Base-by-base conservation (phyloP, 169 alveolate species). In the Prorocentrum cordatum region DNA sequence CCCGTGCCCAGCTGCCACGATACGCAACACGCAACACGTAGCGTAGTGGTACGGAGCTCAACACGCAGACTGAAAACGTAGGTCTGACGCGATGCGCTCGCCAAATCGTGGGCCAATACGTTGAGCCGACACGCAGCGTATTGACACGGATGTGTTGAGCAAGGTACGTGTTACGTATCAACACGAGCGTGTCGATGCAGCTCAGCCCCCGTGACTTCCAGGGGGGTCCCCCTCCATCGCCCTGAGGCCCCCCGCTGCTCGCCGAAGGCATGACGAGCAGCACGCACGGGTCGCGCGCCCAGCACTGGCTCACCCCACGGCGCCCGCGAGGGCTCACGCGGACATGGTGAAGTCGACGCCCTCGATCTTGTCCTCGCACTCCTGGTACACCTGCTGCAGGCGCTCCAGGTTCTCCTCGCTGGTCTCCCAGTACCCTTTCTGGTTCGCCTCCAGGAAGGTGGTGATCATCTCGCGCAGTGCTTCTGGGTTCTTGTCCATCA, bases 361-460 rank as follows among this genome's bases (percentile, higher is more conserved):
- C 67, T 84, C 92, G 36, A 84, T 84, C n/a, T 31, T 31, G 85
- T 84, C 92, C 68, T 84, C 92, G 77, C 82, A 67, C 73, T 84
- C 92, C 84, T 84, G 92, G 85, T 84, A 84, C 26, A 84, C 83
- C 9, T 84, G 85, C 66, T 68, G 45, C 85, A 84, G 32, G 66
- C 42, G 45, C 84, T 84, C 54, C 29, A 84, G 61, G 85, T 84
- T 84, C 18, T 84, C 92, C 83, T 84, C 92, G 36, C n/a, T n/a
- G 24, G 92, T 84, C 68, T 84, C 92, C 92, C 92, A 84, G 77
- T 84, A 84, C 64, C 92, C 92, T 75, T 68, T 67, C 47, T 73
- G 73, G 62, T 84, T 68, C 77, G 92, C 92, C 27, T 84, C 92
- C 77, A 84, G 59, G 85, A 84, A 84, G 32, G 92, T 84, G 18